phyloP scores from a whole-genome alignment of 192 early-diverging fungal species.

The Coemansia umbellata region DNA sequence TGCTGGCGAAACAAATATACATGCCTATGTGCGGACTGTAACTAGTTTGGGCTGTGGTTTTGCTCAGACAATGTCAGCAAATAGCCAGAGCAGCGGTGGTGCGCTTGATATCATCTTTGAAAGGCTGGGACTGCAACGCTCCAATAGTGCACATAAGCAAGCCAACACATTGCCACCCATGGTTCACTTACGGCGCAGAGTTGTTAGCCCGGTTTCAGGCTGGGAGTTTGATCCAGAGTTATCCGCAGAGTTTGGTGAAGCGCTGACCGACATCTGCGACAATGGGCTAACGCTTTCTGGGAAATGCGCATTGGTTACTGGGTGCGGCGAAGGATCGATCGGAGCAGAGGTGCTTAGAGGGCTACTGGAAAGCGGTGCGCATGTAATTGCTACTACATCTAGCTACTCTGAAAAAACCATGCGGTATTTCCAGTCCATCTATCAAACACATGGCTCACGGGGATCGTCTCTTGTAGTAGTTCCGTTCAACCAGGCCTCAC shows the following conservation, averaged over 20 bases:
- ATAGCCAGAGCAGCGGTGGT: background rate
- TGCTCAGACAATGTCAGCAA: background rate
- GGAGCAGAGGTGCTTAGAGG: constrained; percentile 89
- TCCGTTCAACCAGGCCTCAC: constrained; percentile 91
- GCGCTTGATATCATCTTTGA: constrained; percentile 17
- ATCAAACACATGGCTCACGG: constrained; percentile 83
- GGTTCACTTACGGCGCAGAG: constrained; percentile 64
- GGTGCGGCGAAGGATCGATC: constrained; percentile 87
- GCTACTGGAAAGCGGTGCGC: constrained; percentile 79
- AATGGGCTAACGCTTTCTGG: constrained; percentile 80
- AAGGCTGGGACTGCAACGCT: constrained; percentile 15
- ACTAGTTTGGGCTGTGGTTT: background rate
- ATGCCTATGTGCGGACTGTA: constrained; percentile 14
- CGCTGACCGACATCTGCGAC: constrained; percentile 66
- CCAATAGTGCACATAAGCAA: background rate
- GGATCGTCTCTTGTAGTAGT: constrained; percentile 81
- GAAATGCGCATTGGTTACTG: constrained; percentile 77
- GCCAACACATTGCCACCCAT: constrained; percentile 47
- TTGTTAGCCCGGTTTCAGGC: constrained; percentile 29
- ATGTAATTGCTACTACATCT: constrained; percentile 89
- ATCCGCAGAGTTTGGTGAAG: constrained; percentile 67
- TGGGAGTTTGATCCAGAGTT: constrained; percentile 73
- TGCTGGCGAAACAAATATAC: constrained; percentile 9
- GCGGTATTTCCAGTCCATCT: constrained; percentile 85
- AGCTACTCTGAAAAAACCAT: constrained; percentile 75